phyloP scores from a whole-genome alignment of 179 eudicot genomes.

The Silene coronaria region DNA sequence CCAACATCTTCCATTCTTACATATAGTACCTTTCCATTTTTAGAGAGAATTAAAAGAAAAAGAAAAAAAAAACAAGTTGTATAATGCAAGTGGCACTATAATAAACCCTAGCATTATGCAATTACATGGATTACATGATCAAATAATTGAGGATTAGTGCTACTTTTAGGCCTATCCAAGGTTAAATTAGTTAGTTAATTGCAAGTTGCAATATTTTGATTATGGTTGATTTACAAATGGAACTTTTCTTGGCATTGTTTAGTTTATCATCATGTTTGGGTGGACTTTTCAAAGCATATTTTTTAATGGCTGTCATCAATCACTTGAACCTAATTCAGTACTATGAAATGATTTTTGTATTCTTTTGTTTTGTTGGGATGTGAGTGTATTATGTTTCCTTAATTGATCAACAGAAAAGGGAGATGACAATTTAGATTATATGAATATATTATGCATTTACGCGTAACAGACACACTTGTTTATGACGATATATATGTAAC shows the following conservation, averaged over 20 bases:
- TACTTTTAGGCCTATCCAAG: slow-evolving; percentile 13
- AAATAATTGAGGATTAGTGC: neutral
- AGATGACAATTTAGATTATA: too few species aligned
- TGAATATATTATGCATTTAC: too few species aligned
- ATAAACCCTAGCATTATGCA: neutral
- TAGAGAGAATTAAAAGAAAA: too few species aligned
- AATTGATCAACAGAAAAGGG: too few species aligned
- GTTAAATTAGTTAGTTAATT: neutral
- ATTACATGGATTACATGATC: neutral
- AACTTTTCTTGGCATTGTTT: neutral
- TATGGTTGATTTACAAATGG: neutral
- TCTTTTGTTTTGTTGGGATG: neutral
- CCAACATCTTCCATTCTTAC: neutral
- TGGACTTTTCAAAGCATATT: neutral
- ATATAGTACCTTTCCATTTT: neutral
- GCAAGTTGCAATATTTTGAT: neutral
- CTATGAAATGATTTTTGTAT: neutral
- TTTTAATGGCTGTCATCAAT: slow-evolving; percentile 4
- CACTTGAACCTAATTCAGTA: slow-evolving; percentile 5
- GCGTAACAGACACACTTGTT: too few species aligned
- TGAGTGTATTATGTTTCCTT: too few species aligned
- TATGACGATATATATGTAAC: too few species aligned
- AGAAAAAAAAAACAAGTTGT: slow-evolving; percentile 8
- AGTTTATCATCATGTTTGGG: neutral
- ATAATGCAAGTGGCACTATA: neutral